Evolutionary conservation across 257 asterid species (phyloP), one percentile per base, ranked within the genome.

Genomic region (Solanum sejunctum): DNA sequence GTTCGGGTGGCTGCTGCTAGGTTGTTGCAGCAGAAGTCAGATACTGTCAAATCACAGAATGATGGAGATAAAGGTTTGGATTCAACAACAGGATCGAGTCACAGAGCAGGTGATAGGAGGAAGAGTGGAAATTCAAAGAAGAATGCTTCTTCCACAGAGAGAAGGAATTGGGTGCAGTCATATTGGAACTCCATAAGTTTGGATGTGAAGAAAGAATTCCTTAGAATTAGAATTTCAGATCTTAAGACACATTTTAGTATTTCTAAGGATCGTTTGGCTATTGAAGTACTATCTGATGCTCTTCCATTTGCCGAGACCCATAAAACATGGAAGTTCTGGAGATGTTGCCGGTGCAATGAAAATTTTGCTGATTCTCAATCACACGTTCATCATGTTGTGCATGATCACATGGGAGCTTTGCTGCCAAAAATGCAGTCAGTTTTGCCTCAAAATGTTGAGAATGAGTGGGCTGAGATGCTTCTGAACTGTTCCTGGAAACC

Each of bases 381-480:
- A 0, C 92, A 85, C 87, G 88, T 90, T 89, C 94, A 91, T 28
- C 98, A 95, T 61, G 90, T 87, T 36, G 86, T 90, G 55, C 92
- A 87, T 73, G 97, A 93, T 81, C 98, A 95, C 86, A 86, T 91
- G 92, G 92, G 90, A 73, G 89, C 87, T 88, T 91, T 93, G 87
- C 70, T 88, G 85, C 98, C 98, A 75, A 91, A 93, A 88, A 87
- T 93, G 95, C 93, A 93, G 90, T 89, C 93, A 28, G 86, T 90
- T 80, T 82, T 95, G 80, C 99, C 99, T 43, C 92, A 91, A 89
- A 87, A 20, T 85, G 93, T 96, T 86, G 97, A 92, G 66, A 89
- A 89, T 77, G 93, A 94, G 87, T 95, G 98, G 99, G 91, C 92
- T 49, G 97, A 96, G 86, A 92, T 93, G 97, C 95, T 96, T 89